Evolutionary conservation across 495 filamentous ascomycete species (phyloP), one percentile per base, ranked within the genome.

Genomic region (Podospora tetraspora): DNA sequence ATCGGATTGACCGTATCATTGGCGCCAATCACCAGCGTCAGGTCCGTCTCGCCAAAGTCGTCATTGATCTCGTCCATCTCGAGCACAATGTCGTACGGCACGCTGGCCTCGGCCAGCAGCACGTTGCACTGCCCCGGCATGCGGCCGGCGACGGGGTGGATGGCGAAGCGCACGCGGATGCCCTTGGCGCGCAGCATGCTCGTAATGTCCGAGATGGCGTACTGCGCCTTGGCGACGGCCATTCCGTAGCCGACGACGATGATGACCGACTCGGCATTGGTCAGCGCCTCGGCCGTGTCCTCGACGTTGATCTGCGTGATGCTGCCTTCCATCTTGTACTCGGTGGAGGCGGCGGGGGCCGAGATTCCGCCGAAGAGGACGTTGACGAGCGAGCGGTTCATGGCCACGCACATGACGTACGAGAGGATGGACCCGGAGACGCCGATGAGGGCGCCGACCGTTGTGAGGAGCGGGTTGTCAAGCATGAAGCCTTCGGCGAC

Each of bases 11-110:
- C 91, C 0, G 91, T 93, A 70, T 94, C 91, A 71, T 94, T 94
- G 12, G 91, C 91, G 5, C 91, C 91, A 71, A 94, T 94, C 11
- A 94, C 91, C 3, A 94, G 84, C 8, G 90, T 92, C n/a, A 94
- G 84, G 70, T 93, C 91, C 0, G 91, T 93, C 52, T 92, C 89
- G 43, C 80, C 72, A 78, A 94, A 94, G 75, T 93, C 91, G 62
- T 94, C 91, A 77, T 94, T 94, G 79, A 94, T 93, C 78, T 94
- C 91, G 75, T 93, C 91, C 91, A 93, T 93, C 79, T 94, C 91
- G 21, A 92, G 81, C 37, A 93, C 90, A 61, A 92, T 93, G 72
- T 94, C 91, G 73, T 94, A 94, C 6, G 90, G 90, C 32, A 94
- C 91, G 27, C 85, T 88, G 1, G 91, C 91, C 73, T 94, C 91